Base-by-base conservation (phyloP, 2,329 filamentous ascomycete species). In the Botryotinia narcissicola region DNA sequence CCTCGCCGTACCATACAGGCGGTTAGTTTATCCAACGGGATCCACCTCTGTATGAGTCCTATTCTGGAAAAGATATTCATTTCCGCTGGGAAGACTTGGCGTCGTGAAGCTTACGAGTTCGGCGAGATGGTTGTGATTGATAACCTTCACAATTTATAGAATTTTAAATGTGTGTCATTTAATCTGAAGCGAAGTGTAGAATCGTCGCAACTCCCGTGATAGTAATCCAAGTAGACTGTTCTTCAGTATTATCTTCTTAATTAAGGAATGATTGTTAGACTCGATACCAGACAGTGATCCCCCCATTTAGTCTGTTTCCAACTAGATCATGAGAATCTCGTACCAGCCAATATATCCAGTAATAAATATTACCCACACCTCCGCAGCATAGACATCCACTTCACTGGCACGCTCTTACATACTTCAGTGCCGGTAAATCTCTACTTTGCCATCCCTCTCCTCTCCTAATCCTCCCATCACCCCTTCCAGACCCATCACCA, bases 361-460 rank as follows among this genome's bases (percentile, higher is more conserved):
- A 18, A 29, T 22, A 54, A 5, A 40, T 14, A 40, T 12, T 40
- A 1, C 10, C 5, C 10, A 12, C 46, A 18, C 14, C 18, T n/a
- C 62, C n/a, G 29, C 63, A 40, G 42, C 8, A 3, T 22, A 40
- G 7, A 6, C 16, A 29, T 29, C 35, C 40, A 54, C 51, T 42
- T 35, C 46, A 12, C 25, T 16, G 8, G 18, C n/a, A 68, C 22
- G 12, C 51, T 51, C 62, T 72, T 51, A 72, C 40, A 68, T 68
- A 67, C 51, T 46, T 67, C 16, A 72, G 22, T 7, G 14, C 20
- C 29, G 71, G 71, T 10, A 72, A 42, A 9, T 57, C 40, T 44
- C 62, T 68, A 48, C 18, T 20, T 64, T 48, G n/a, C 51, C 71
- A 68, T 42, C 67, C 63, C 32, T 68, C 71, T 48, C 51, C 51